A percentile compares a stretch with the other conserved stretches of the same genome.
Evolutionary conservation across 2,329 filamentous ascomycete species (phyloP).

Genomic region (Trichoderma sp.): DNA sequence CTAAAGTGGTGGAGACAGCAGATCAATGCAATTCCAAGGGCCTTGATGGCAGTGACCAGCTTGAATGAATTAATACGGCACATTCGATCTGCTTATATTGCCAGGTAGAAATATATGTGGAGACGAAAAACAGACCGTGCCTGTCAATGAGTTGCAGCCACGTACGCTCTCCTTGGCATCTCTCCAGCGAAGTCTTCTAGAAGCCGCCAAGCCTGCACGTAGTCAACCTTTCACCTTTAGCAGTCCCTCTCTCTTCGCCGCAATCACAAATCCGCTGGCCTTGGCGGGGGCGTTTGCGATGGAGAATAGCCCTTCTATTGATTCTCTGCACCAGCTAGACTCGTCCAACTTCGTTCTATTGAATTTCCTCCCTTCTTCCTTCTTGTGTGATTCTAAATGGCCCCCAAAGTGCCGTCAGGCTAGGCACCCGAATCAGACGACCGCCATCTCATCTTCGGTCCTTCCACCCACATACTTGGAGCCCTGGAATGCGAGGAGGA

Average conservation of each 20-base stretch:
- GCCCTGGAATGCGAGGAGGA: slow-evolving; percentile 1
- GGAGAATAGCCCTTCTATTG: neutral
- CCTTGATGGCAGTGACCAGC: neutral
- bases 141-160: neutral
- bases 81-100: neutral
- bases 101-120: neutral
- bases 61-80: neutral
- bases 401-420: neutral
- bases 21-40: neutral
- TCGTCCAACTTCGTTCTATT: neutral
- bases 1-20: neutral
- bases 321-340: neutral
- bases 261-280: neutral
- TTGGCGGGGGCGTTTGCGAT: neutral
- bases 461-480: slow-evolving; percentile 4
- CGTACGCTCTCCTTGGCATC: neutral
- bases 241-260: neutral
- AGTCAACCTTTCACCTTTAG: neutral
- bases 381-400: neutral
- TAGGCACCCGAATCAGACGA: neutral
- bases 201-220: slow-evolving; percentile 2
- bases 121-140: neutral
- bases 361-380: neutral
- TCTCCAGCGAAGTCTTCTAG: slow-evolving; percentile 19
- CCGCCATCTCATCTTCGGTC: neutral